Percentiles rank a stretch among this genome's conserved stretches.
Evolutionary conservation across 2,329 filamentous ascomycete species (phyloP).

Genomic region (Calonectria pseudoturangicola): DNA sequence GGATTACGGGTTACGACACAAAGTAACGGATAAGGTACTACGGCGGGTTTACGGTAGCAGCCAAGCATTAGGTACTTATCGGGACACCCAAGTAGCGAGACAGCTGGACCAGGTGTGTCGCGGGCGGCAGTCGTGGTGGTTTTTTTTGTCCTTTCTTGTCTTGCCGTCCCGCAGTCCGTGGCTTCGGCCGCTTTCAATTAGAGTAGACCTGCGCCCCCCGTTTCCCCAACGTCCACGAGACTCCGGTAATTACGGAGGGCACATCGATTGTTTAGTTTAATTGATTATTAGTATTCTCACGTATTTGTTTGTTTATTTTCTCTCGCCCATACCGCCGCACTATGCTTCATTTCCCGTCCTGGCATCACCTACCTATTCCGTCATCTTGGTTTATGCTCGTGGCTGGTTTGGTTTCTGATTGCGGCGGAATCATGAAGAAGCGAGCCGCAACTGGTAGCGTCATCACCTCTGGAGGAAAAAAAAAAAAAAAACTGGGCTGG

Average conservation of each 20-base stretch:
- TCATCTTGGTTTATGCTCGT: slow-evolving; percentile 10
- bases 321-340: neutral
- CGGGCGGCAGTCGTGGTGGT: slow-evolving; percentile 4
- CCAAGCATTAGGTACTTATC: slow-evolving; percentile 15
- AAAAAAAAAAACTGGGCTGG: neutral
- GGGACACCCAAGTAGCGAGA: neutral
- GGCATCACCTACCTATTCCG: slow-evolving; percentile 33
- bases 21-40: slow-evolving; percentile 15
- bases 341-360: slow-evolving; percentile 13
- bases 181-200: slow-evolving; percentile 8
- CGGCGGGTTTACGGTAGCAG: slow-evolving; percentile 7
- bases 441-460: slow-evolving; percentile 20
- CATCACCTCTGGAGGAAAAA: neutral
- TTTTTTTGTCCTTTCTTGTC: neutral
- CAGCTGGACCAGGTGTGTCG: neutral
- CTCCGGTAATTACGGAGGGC: slow-evolving; percentile 17
- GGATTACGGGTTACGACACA: slow-evolving; percentile 16
- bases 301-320: too few species aligned
- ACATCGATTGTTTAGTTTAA: neutral
- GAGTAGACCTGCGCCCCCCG: neutral
- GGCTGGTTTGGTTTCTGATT: slow-evolving; percentile 26
- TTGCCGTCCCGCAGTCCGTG: neutral
- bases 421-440: slow-evolving; percentile 28
- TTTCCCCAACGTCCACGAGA: slow-evolving; percentile 2
- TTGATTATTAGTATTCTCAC: too few species aligned